Evolutionary conservation across 2,329 filamentous ascomycete species (phyloP), one percentile per base, ranked within the genome.

Genomic region (Aureobasidium namibiae): DNA sequence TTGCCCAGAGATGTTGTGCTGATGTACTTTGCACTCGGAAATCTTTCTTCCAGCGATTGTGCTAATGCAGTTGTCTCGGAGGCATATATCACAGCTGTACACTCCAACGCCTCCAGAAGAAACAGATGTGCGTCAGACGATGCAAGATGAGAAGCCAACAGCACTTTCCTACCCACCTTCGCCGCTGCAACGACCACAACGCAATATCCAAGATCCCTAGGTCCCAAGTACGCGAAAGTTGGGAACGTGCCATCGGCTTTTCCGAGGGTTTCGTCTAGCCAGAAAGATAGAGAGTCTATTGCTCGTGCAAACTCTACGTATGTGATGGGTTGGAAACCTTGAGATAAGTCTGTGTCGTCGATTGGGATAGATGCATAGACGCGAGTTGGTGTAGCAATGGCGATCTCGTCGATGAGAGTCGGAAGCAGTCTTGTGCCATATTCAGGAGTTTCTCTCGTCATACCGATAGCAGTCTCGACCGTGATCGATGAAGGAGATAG

Each of bases 61-160:
- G 50, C 50, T 2, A 60, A 21, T 13, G 4, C 9, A 2, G 14
- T 14, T n/a, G 39, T 38, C 31, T 50, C 59, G 5, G 24, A n/a
- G 9, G 50, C 24, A 38, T 56, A 50, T 36, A 60, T 14, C 21
- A 60, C 44, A 31, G 42, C 42, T 3, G 41, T 50, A 14, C 42
- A 60, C 11, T 13, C n/a, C 13, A 50, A 16, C 16, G 29, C 23
- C 6, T 41, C 29, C 11, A 56, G 23, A 18, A 60, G 59, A 13
- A 33, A 41, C 7, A 36, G 11, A 8, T 60, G 50, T 7, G 50
- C 59, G 23, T 56, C 59, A 2, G 29, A n/a, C 14, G 59, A 49
- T n/a, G 59, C 50, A n/a, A 60, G 44, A 3, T 56, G 59, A 14
- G 59, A 60, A n/a, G 52, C 41, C n/a, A 60, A 10, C 10, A 60